Evolutionary conservation across 352 stramenopile genomes (phyloP).

Genomic region (Phytophthora pistaciae): DNA sequence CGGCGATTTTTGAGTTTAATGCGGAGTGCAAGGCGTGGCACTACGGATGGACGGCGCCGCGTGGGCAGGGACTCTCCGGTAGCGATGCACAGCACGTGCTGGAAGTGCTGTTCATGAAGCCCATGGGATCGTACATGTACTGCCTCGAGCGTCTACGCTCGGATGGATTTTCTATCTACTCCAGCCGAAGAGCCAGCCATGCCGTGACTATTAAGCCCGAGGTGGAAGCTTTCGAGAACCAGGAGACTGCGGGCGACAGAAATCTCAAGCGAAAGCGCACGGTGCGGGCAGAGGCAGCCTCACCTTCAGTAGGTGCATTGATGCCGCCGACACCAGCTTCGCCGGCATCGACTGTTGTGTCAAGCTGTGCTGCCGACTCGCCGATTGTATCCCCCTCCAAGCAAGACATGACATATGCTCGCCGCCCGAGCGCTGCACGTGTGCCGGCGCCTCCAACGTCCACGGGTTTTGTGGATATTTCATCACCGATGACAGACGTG

Average conservation of each 20-base stretch:
- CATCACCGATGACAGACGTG: constrained; percentile 36
- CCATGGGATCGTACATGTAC: constrained; percentile 85
- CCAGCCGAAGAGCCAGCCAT: constrained; percentile 75
- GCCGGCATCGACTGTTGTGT: constrained; percentile 42
- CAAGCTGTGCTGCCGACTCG: constrained; percentile 42
- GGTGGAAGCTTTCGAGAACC: constrained; percentile 62
- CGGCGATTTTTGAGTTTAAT: constrained; percentile 91
- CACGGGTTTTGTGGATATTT: constrained; percentile 45
- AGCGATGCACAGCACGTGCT: constrained; percentile 83
- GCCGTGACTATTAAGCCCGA: constrained; percentile 57
- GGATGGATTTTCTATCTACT: constrained; percentile 84
- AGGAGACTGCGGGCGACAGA: constrained; percentile 47
- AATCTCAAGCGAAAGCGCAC: constrained; percentile 70
- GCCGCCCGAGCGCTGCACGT: constrained; percentile 22
- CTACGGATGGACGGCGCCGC: constrained; percentile 86
- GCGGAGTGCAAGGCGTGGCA: constrained; percentile 91
- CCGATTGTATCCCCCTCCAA: constrained; percentile 54
- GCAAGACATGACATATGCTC: constrained; percentile 34
- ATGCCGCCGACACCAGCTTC: constrained; percentile 40
- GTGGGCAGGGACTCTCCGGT: constrained; percentile 77
- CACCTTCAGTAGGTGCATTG: constrained; percentile 34
- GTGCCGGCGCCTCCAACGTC: constrained; percentile 16
- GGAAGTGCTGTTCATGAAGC: constrained; percentile 87
- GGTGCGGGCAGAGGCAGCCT: constrained; percentile 18
- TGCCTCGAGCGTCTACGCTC: constrained; percentile 81